Conservation (phyloP, 768 basidiomycete species). For the Epithele typhae region DNA sequence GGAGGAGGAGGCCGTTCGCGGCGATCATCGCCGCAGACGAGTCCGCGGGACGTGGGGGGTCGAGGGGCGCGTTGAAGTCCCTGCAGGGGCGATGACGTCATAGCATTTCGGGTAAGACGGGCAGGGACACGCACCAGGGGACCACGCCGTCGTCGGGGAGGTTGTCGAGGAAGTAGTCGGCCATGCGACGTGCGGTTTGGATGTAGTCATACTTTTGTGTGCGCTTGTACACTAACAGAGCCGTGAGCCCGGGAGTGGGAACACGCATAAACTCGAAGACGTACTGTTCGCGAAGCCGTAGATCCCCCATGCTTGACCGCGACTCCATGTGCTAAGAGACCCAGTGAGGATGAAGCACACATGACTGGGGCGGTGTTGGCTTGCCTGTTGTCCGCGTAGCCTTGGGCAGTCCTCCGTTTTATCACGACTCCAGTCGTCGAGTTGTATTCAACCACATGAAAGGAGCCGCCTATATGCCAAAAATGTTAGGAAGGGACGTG, state of each 20-base stretch:
- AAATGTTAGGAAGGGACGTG: background rate
- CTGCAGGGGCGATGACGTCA: conserved; percentile 26
- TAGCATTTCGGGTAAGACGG: background rate
- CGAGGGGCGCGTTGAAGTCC: conserved; percentile 69
- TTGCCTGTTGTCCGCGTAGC: conserved; percentile 46
- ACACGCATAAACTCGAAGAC: conserved; percentile 20
- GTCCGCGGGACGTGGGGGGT: conserved; percentile 58
- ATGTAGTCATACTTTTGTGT: conserved; percentile 52
- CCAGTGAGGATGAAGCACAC: background rate
- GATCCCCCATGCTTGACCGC: conserved; percentile 70
- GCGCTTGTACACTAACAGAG: conserved; percentile 49
- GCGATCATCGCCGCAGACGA: conserved; percentile 67
- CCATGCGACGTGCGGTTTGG: conserved; percentile 54
- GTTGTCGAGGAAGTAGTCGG: conserved; percentile 55
- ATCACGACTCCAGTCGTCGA: conserved; percentile 59
- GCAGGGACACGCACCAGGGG: conserved; percentile 48
- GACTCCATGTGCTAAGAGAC: conserved; percentile 61
- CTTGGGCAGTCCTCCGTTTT: conserved; percentile 53
- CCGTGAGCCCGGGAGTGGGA: background rate
- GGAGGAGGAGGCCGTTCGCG: conserved; percentile 53
- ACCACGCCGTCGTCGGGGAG: conserved; percentile 58
- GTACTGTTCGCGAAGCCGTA: conserved; percentile 67
- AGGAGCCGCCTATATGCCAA: conserved; percentile 25
- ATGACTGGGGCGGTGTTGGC: background rate
- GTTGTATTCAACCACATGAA: conserved; percentile 64